Conservation (phyloP, 768 basidiomycete species). For the Trametes sanguinea region DNA sequence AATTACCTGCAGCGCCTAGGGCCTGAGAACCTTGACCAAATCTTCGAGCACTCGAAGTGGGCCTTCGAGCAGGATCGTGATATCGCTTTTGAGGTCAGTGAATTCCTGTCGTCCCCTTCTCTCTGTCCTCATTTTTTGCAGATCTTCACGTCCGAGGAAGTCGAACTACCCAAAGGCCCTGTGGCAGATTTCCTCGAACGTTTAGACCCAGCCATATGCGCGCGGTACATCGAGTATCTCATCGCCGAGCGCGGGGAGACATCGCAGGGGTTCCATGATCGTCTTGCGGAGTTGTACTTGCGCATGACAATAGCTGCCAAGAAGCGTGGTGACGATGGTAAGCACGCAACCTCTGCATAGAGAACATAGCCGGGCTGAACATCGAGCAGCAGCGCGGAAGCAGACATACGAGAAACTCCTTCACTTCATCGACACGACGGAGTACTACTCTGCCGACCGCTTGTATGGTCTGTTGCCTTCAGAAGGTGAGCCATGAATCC, state of each 20-base stretch:
- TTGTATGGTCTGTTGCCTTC: constrained; percentile 79
- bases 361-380: background rate
- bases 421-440: constrained; percentile 70
- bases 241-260: constrained; percentile 74
- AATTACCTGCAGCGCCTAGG: constrained; percentile 91
- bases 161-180: constrained; percentile 76
- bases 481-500: constrained; percentile 56
- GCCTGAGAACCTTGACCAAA: constrained; percentile 74
- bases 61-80: constrained; percentile 72
- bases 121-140: constrained; percentile 33
- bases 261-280: constrained; percentile 75
- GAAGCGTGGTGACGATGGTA: constrained; percentile 61
- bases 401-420: constrained; percentile 71
- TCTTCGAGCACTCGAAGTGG: constrained; percentile 85
- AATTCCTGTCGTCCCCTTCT: background rate
- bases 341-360: constrained; percentile 15
- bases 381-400: constrained; percentile 44
- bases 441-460: constrained; percentile 73
- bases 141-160: constrained; percentile 97
- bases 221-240: constrained; percentile 83
- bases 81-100: constrained; percentile 72
- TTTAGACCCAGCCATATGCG: constrained; percentile 67
- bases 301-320: constrained; percentile 61
- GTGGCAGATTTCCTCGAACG: constrained; percentile 80
- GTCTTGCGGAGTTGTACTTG: constrained; percentile 86